Percentiles rank a stretch among this genome's conserved stretches.
phyloP scores from a whole-genome alignment of 108 stramenopile genomes.

The Cyclotella baltica region DNA sequence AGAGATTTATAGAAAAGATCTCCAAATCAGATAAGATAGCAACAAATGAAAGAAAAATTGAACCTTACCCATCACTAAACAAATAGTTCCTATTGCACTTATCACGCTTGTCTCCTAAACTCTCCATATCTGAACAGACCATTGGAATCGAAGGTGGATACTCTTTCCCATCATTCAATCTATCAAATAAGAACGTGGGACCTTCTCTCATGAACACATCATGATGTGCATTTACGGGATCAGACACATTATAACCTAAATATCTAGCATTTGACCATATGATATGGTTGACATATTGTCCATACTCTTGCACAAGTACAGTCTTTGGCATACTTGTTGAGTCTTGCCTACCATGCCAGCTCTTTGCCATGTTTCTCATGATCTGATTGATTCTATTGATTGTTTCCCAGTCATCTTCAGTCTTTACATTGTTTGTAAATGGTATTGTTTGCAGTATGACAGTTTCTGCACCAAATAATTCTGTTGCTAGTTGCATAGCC shows the following conservation, averaged over 20 bases:
- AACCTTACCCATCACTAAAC: not conserved
- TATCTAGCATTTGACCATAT: constrained; percentile 41
- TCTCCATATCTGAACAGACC: constrained; percentile 25
- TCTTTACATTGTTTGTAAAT: constrained; percentile 56
- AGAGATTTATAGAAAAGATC: too few relatives aligned
- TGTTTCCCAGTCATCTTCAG: constrained; percentile 23
- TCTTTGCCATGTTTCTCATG: constrained; percentile 34
- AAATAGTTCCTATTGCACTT: not conserved
- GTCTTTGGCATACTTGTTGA: not conserved
- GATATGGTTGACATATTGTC: constrained; percentile 29
- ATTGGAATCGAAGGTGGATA: constrained; percentile 42
- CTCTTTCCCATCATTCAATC: constrained; percentile 16
- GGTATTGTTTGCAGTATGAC: constrained; percentile 49
- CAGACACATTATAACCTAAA: constrained; percentile 30
- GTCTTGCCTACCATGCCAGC: not conserved
- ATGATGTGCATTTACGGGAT: constrained; percentile 17
- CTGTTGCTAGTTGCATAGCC: constrained; percentile 40
- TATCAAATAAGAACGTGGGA: constrained; percentile 37
- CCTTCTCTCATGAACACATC: constrained; percentile 20
- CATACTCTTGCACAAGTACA: constrained; percentile 46
- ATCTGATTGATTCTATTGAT: constrained; percentile 27
- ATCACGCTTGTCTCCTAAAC: not conserved
- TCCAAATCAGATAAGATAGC: too few relatives aligned
- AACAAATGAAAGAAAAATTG: not conserved
- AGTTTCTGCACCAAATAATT: constrained; percentile 48